Evolutionary conservation across 306 rosid genomes (phyloP), one percentile per base, ranked within the genome.

Genomic region (Ammopiptanthus mongolicus): DNA sequence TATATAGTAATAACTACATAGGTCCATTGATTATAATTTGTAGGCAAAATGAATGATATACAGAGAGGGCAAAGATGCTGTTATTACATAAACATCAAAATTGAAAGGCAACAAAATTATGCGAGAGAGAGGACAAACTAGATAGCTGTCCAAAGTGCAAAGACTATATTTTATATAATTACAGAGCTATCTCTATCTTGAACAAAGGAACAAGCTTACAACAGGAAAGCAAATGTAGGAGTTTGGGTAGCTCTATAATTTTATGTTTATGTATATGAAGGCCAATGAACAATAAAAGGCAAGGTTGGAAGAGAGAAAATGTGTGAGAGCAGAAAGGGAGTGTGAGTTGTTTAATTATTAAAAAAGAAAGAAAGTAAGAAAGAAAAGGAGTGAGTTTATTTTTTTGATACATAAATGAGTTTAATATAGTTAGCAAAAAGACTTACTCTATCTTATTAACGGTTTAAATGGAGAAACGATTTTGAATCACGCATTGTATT

Each of bases 131-230:
- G 50, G 74, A 82, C 84, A 82, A 77, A 48, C 47, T 62, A 63
- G 73, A 80, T 77, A 77, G 84, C 86, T 84, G 91, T 87, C 60
- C 48, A 10, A 58, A 25, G 67, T 46, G 63, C 10, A 41, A 46
- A 47, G 56, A 41, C 4, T 10, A 10, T 41, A 17, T 31, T 77
- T n/a, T 60, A 23, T 25, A 46, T 48, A 80, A 34, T 69, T 65
- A 64, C 66, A 55, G 37, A 61, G 59, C 29, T 55, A 8, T 18
- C 15, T 8, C 23, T 69, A 21, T 71, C 68, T 0, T 48, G 37
- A 19, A 71, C 68, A 25, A 28, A n/a, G 55, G 34, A 80, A 66
- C 47, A 77, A 53, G 21, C 47, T 77, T 50, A 69, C 46, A 29
- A 62, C 50, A 73, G 57, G 51, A 62, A 62, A 42, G 75, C 73